Base-by-base conservation (phyloP, 2,329 filamentous ascomycete species). In the Didymella segeticola region DNA sequence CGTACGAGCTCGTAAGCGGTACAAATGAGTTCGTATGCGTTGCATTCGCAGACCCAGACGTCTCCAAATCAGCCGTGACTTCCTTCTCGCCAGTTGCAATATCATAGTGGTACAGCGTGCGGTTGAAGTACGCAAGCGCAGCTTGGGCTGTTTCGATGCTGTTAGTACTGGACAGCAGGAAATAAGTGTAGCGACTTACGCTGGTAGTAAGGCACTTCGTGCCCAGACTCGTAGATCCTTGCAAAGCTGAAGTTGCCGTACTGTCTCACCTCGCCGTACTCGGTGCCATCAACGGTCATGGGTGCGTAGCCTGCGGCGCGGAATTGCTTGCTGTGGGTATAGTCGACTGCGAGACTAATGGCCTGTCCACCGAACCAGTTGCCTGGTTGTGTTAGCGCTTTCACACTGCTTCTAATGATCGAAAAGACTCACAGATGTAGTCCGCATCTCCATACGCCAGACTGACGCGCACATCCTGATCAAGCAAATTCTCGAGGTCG, bases 241-340 rank as follows among this genome's bases (percentile, higher is more conserved):
- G 75, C 75, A 60, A 83, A 83, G 39, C 75, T 79, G 42, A 83
- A 76, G 53, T 92, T 92, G 5, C 88, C 90, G 62, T 85, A 90
- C 72, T 95, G 89, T 9, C 90, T 82, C 0, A 90, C 89, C 51
- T 84, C 83, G 22, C 90, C 91, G 19, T 79, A 79, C 37, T 80
- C 74, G 19, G 77, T 31, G 45, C 84, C 89, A 67, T 86, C 84
- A 70, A 89, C 87, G 10, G 83, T 78, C 81, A 82, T 64, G 89
- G 89, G 30, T 88, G 85, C 51, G 72, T 93, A 95, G 0, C 89
- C 90, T 0, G 90, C 86, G 0, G 77, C 74, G 2, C 80, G 76
- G 70, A 93, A 95, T 2, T 71, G 63, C 5, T 72, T 65, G 34
- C 76, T 73, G 8, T 76, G 67, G 1, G 78, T 73, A 63, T 87